Base-by-base conservation (phyloP, 106 monocot species). In the Dioscorea dumetorum region DNA sequence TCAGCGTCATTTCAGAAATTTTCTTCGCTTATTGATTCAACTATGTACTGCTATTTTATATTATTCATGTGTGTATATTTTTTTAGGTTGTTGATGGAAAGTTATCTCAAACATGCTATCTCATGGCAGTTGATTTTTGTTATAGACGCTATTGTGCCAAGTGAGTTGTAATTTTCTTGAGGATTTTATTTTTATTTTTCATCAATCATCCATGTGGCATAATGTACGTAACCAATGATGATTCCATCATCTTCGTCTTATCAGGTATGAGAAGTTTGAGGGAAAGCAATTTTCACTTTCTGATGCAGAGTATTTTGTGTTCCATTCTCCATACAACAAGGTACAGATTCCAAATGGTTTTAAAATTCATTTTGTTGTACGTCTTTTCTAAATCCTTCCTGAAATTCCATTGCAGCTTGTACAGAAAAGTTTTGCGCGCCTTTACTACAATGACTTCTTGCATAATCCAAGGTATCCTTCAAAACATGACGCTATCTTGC, bases 321-420 rank as follows among this genome's bases (percentile, higher is more conserved):
- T 97, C 73, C 95, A 97, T 84, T 97, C 95, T 63, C 95, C 95
- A 61, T 97, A 97, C 62, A 97, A 97, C 64, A 97, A 97, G 89
- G 95, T 91, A 79, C 12, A 50, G 24, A 12, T 66, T 23, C 59
- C 23, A 41, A 41, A 6, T 41, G 41, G 41, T 41, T 41, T 28
- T 41, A 41, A 41, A 41, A 41, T 41, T 10, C 41, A 3, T 41
- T 41, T 41, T 10, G 10, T 41, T 41, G 0, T n/a, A n/a, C n/a
- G 6, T 51, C 0, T 49, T 21, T 24, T 48, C 57, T 60, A 33
- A 58, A 23, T 53, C n/a, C 22, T 24, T 69, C 16, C 16, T 67
- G 54, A 49, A 61, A 0, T 66, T 31, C 48, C 50, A 18, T 61
- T n/a, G 71, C 86, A 95, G 95, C 95, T 97, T 70, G 95, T 97